Base-by-base conservation (phyloP, 176 grass and related monocot species). In the Triticum turgidum region DNA sequence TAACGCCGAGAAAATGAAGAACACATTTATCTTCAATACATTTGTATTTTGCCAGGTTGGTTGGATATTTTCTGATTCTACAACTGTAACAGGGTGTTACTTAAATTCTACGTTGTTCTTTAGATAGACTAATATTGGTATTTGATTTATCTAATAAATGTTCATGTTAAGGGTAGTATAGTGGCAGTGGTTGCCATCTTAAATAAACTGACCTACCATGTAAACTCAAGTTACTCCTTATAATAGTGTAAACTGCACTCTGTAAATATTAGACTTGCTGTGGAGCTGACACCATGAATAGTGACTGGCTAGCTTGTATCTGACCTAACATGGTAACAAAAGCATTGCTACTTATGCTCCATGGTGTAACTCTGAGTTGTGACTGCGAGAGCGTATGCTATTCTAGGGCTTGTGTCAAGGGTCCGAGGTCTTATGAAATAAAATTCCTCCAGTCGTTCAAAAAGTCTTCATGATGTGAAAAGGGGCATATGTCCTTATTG, bases 21-120 rank as follows among this genome's bases (percentile, higher is more conserved):
- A 96, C 81, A 94, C 96, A 24, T 98, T 98, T 79, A 89, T 98
- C 21, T 98, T 98, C 51, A 98, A 98, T 68, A 92, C 96, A 18
- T 98, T 98, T 81, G 96, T 98, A 52, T 86, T 98, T 74, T 98
- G 96, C 73, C 94, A 96, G 85, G 94, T 93, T 65, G 42, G 61
- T 32, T 82, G 25, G 4, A 11, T 87, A 54, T 56, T 83, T 80
- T 44, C 42, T 72, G 20, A 83, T 80, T 84, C 25, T 42, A 72
- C 5, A 78, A 78, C 32, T 25, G 34, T 41, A 77, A 15, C 21
- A 61, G 24, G 81, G 61, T 17, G 65, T 27, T 27, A 37, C 33
- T 29, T 35, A 51, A 44, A 66, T 3, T 81, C 61, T 70, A 20
- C 9, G 34, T 76, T 33, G 12, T 27, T 44, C 51, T 79, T 79